Base-by-base conservation (phyloP, 495 filamentous ascomycete genomes). In the Penicillium turbatum region DNA sequence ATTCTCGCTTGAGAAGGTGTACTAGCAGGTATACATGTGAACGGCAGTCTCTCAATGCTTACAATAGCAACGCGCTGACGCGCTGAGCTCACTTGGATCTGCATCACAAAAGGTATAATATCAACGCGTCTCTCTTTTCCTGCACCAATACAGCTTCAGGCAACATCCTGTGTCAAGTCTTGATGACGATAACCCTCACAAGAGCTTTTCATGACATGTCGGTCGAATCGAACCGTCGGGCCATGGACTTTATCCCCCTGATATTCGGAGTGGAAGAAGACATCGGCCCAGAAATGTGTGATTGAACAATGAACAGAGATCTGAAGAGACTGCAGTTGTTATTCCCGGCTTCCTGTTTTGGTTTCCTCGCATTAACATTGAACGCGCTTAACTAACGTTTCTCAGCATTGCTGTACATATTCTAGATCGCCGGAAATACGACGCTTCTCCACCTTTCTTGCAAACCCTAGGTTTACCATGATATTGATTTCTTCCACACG, bases 251-350 rank as follows among this genome's bases (percentile, higher is more conserved):
- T 62, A 69, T 71, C 66, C 65, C 52, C 24, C 21, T 41, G 31
- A 32, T 43, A 31, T 16, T 15, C 15, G 53, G 60, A 67, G 67
- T 63, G 67, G 67, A 70, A 70, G 67, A 61, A 65, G 61, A 67
- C 54, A 63, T 61, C 9, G 47, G 40, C 31, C 26, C 37, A 46
- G 26, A 53, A 37, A 58, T 68, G 64, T 34, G 53, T 72, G 72
- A 71, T 67, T 72, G 71, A 70, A 65, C 63, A 51, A 63, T 58
- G 72, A 75, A 75, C 72, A 75, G 72, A 75, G 61, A 75, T 75
- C 69, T 66, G 53, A 44, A 70, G 65, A 59, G 63, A 61, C 55
- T 57, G 16, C 38, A 53, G 49, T 38, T 8, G 16, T 12, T 10
- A 15, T 30, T 39, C n/a, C 29, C n/a, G 41, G 54, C 4, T 34